These are phyloP conservation scores for Eucalyptus regnans DNA, from an alignment of 345 rosid species.

Conservation along the genomic window DNA sequence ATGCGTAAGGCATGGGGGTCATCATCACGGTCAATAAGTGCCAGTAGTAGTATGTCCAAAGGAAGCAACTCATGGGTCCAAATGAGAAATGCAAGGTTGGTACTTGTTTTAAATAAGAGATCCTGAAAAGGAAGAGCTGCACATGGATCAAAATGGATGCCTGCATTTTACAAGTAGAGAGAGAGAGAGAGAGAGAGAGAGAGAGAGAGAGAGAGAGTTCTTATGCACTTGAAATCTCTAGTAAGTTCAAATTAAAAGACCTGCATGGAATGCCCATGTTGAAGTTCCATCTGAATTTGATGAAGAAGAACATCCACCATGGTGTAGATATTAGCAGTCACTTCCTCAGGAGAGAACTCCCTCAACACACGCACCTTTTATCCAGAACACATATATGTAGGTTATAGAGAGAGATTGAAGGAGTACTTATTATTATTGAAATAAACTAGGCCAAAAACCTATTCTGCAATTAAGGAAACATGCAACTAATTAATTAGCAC, in stretches of 20 bases:
- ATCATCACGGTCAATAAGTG: constrained; percentile 93
- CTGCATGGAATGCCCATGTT: constrained; percentile 66
- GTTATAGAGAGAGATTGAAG: background rate
- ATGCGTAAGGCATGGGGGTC: constrained; percentile 87
- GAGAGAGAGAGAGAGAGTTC: background rate
- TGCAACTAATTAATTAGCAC: background rate
- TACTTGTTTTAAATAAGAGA: constrained; percentile 46
- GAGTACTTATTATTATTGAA: background rate
- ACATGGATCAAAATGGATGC: background rate
- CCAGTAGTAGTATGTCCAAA: constrained; percentile 82
- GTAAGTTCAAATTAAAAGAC: constrained; percentile 11
- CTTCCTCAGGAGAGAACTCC: constrained; percentile 95
- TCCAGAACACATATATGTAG: constrained; percentile 1
- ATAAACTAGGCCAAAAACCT: background rate
- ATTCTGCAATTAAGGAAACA: background rate
- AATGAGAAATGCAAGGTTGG: constrained; percentile 71
- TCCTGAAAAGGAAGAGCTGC: constrained; percentile 33
- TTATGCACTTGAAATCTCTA: background rate
- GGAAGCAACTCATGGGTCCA: constrained; percentile 96
- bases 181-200: background rate
- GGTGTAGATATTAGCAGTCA: constrained; percentile 84
- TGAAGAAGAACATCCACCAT: constrained; percentile 98
- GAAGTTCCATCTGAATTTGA: constrained; percentile 64
- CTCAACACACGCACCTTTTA: constrained; percentile 67
- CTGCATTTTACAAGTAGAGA: background rate